Conservation (phyloP, 805 yeast species). For the Kodamaea neixiangensis region DNA sequence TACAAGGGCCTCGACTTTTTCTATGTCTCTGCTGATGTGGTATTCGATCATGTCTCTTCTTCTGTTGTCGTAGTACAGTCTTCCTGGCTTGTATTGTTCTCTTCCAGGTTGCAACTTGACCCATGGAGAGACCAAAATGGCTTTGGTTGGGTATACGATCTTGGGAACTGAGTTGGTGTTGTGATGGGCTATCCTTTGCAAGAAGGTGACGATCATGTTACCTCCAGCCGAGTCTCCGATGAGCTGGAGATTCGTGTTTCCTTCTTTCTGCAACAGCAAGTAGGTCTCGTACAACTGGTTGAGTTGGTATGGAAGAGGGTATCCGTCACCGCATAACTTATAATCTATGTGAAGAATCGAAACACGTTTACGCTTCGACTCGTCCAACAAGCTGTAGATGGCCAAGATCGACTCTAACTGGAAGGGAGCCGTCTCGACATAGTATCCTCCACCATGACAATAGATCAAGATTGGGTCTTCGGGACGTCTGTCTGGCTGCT, state of each 20-base stretch:
- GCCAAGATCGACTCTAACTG: slow-evolving; percentile 34
- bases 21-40: slow-evolving; percentile 4
- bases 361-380: slow-evolving; percentile 18
- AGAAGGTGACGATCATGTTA: slow-evolving; percentile 31
- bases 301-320: slow-evolving; percentile 34
- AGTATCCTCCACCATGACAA: slow-evolving; percentile 45
- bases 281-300: slow-evolving; percentile 32
- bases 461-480: slow-evolving; percentile 35
- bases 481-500: slow-evolving; percentile 24
- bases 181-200: slow-evolving; percentile 20
- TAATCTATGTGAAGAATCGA: slow-evolving; percentile 28
- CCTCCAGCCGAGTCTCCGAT: slow-evolving; percentile 50
- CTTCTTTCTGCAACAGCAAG: slow-evolving; percentile 20
- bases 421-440: slow-evolving; percentile 28
- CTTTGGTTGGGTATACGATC: slow-evolving; percentile 27
- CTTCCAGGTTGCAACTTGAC: slow-evolving; percentile 28
- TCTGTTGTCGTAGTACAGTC: slow-evolving; percentile 35
- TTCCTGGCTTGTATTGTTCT: slow-evolving; percentile 27
- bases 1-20: slow-evolving; percentile 6
- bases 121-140: slow-evolving; percentile 42
- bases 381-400: slow-evolving; percentile 30
- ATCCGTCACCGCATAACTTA: slow-evolving; percentile 30
- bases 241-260: slow-evolving; percentile 30
- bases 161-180: slow-evolving; percentile 6
- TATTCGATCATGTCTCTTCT: slow-evolving; percentile 14